Base-by-base conservation (phyloP, 2,329 filamentous ascomycete genomes). In the Chrysoporthe puriensis region DNA sequence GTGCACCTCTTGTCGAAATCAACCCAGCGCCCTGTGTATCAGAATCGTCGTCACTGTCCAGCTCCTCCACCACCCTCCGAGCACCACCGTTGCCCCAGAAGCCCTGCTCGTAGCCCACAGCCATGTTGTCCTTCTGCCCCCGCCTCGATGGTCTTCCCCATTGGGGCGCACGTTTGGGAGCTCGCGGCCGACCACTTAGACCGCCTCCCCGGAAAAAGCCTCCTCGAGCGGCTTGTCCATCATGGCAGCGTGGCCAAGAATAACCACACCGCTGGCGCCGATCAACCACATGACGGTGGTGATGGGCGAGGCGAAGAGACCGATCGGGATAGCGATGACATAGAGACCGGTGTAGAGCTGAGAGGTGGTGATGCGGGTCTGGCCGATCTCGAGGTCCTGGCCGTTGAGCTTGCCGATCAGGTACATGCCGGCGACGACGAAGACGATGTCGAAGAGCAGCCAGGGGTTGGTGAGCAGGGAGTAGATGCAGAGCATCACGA, bases 141-240 rank as follows among this genome's bases (percentile, higher is more conserved):
- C 90, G 91, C 91, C 93, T 91, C 87, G 93, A 92, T 96, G 94
- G 93, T 97, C 95, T 97, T 97, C 94, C 95, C 95, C 92, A 94
- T 88, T 85, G 90, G 92, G 94, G 94, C 94, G 91, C 90, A 86
- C 81, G 83, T 89, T 90, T 86, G 88, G 94, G 95, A 97, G 94
- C 91, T 96, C 91, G 96, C 96, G 95, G 95, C 93, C 95, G 96
- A 98, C 94, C 94, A 96, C 88, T 90, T 98, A 99, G 92, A 99
- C 96, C 94, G 96, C 95, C 95, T 99, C 96, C 94, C 96, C 96
- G 87, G 95, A 97, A 97, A 99, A 99, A 97, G 94, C 94, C 94
- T 96, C 95, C 90, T 98, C 96, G 85, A 98, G 97, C 69, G 95
- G 95, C 88, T 97, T 97, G 80, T 98, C 95, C 91, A 98, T 90